These are phyloP conservation scores for Aaosphaeria pasadenensis DNA, from an alignment of 2,329 filamentous ascomycete species.

Conservation along the genomic window DNA sequence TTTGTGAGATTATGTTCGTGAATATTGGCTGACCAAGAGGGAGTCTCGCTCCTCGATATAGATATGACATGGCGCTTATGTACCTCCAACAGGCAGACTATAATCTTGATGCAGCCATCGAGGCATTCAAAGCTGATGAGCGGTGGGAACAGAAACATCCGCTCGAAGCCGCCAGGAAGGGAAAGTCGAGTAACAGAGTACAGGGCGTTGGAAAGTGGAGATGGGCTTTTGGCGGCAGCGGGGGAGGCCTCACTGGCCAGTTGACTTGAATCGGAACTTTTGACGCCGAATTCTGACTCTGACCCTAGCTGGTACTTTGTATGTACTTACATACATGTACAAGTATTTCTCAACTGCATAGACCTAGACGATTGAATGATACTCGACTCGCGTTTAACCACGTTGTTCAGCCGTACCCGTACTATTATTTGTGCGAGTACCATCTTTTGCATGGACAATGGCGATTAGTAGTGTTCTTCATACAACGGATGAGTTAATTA, in stretches of 20 bases:
- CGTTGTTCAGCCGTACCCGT: too few relatives aligned
- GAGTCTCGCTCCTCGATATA: conserved; percentile 38
- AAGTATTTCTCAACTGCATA: too few relatives aligned
- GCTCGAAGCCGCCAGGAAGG: conserved; percentile 46
- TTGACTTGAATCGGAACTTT: conserved; percentile 16
- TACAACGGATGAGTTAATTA: too few relatives aligned
- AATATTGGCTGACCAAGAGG: conserved; percentile 29
- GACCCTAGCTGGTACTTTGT: not conserved
- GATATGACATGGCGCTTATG: conserved; percentile 67
- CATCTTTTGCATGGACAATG: too few relatives aligned
- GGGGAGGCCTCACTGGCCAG: conserved; percentile 35
- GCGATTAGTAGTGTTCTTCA: too few relatives aligned
- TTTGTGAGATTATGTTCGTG: not conserved
- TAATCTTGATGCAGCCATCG: conserved; percentile 62
- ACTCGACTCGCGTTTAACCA: too few relatives aligned
- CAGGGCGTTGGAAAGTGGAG: conserved; percentile 24
- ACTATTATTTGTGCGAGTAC: too few relatives aligned
- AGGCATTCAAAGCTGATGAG: conserved; percentile 68
- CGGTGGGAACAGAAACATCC: conserved; percentile 71
- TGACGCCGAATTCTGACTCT: not conserved
- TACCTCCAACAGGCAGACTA: conserved; percentile 71
- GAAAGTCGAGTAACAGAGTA: conserved; percentile 32
- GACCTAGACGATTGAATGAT: too few relatives aligned
- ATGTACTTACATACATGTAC: too few relatives aligned
- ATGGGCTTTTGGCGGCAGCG: conserved; percentile 33